Evolutionary conservation across 2,329 filamentous ascomycete species (phyloP), one percentile per base, ranked within the genome.

Genomic region (Exserohilum turcica): DNA sequence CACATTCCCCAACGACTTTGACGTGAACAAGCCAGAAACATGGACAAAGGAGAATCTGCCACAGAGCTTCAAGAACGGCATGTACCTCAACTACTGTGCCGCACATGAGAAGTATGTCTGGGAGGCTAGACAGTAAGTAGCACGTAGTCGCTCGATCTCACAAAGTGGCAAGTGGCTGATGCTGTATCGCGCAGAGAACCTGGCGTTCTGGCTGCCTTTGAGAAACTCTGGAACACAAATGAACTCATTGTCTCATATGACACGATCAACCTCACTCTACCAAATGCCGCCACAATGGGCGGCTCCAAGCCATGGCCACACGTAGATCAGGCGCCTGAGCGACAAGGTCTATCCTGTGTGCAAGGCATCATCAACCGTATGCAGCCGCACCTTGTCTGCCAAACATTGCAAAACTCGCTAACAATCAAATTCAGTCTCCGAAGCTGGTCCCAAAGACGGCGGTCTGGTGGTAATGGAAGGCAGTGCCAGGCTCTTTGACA

Each of bases 401-500:
- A 15, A 38, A n/a, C 10, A 13, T 18, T 6, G 19, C 10, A 15
- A 7, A 33, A 1, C 21, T 15, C 19, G 21, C 47, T 55, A 35
- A 48, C 13, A 19, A 3, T 0, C 9, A 43, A 1, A 10, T n/a
- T 8, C 16, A 56, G 54, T 56, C 10, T 54, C 50, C 18, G 45
- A 56, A 29, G 54, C 54, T 43, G 79, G 79, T 1, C 73, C 74
- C 1, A 71, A 79, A 7, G 79, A 81, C 40, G 78, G 78, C 13
- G 78, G 78, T 0, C 62, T 82, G 2, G 71, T 80, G 31, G 65
- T 79, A 3, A 75, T 79, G 70, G 73, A 75, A 19, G 78, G 78
- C 10, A 75, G 72, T 2, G 60, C 70, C 9, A 74, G 74, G 43
- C 67, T 79, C 5, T 75, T 74, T 24, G 36, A 52, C 37, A 40